These are phyloP conservation scores for Wallemia hederae DNA, from an alignment of 1,284 basidiomycete genomes.

Conservation along the genomic window DNA sequence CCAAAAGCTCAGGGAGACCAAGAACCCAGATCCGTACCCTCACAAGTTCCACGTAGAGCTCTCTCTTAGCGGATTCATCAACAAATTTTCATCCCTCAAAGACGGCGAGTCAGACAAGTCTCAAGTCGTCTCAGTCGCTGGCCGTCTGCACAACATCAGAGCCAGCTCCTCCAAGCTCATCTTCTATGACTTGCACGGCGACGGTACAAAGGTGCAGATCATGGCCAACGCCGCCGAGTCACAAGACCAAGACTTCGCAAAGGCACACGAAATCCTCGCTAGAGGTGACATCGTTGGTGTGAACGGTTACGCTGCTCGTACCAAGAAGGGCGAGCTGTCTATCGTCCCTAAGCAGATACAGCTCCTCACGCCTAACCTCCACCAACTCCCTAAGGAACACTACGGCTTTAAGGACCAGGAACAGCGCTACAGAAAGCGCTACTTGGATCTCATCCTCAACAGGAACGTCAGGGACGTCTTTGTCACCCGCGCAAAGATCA, in stretches of 20 bases:
- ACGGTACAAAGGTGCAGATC: constrained; percentile 81
- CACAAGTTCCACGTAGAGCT: constrained; percentile 88
- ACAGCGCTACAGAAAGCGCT: constrained; percentile 91
- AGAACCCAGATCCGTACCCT: constrained; percentile 77
- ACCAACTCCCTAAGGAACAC: constrained; percentile 71
- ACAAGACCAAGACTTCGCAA: constrained; percentile 28
- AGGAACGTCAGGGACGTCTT: constrained; percentile 71
- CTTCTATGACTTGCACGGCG: constrained; percentile 85
- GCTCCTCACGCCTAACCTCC: constrained; percentile 81
- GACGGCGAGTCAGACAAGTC: constrained; percentile 30
- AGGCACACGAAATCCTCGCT: constrained; percentile 57
- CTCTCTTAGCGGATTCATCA: constrained; percentile 50
- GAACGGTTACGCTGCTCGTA: constrained; percentile 59
- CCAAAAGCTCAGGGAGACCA: constrained; percentile 52
- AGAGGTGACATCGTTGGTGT: constrained; percentile 93
- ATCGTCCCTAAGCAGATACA: constrained; percentile 54
- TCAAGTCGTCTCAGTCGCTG: constrained; percentile 36
- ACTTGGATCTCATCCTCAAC: constrained; percentile 92
- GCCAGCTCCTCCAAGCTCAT: constrained; percentile 52
- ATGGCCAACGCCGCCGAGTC: constrained; percentile 60
- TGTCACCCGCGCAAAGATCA: constrained; percentile 54
- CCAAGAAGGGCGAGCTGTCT: constrained; percentile 85
- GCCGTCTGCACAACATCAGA: constrained; percentile 73
- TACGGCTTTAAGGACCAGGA: constrained; percentile 88
- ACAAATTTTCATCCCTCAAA: constrained; percentile 37